Conservation (phyloP, 306 rosid genomes). For the Lupinus albus region DNA sequence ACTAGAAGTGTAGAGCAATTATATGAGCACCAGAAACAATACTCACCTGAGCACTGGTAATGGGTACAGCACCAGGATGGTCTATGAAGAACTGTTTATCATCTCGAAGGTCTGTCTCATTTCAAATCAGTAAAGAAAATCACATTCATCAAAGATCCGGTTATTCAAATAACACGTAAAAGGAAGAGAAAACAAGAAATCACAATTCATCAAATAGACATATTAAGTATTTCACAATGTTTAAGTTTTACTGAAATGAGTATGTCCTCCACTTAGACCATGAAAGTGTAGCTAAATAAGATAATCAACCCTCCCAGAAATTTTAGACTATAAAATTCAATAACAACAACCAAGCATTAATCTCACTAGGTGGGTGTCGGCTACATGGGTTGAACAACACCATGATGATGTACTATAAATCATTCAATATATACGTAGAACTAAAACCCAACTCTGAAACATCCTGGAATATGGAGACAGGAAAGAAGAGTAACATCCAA, state of each 20-base stretch:
- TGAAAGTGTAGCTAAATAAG: background rate
- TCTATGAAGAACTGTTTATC: slow-evolving; percentile 90
- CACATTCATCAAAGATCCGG: too few relatives aligned
- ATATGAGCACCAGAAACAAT: slow-evolving; percentile 14
- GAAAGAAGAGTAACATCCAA: slow-evolving; percentile 17
- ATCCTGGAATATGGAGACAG: background rate
- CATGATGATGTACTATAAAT: too few relatives aligned
- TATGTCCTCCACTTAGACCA: slow-evolving; percentile 16
- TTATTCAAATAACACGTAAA: slow-evolving; percentile 1
- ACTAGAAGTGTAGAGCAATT: background rate
- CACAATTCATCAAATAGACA: slow-evolving; percentile 4
- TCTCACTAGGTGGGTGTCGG: too few relatives aligned
- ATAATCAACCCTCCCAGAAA: background rate
- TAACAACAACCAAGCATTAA: too few relatives aligned
- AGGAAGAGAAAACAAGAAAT: background rate
- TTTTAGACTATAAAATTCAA: background rate
- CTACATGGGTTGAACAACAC: too few relatives aligned
- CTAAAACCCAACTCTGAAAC: background rate
- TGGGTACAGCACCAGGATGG: slow-evolving; percentile 98
- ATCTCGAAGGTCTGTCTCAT: slow-evolving; percentile 89
- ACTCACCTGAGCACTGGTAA: slow-evolving; percentile 78
- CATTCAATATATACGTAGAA: background rate
- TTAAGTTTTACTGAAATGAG: background rate
- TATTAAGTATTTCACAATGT: background rate
- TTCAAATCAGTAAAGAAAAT: too few relatives aligned